A percentile compares a stretch with the other conserved stretches of the same genome.
Evolutionary conservation across 2,329 filamentous ascomycete species (phyloP).

Genomic region (Exophiala sp.): DNA sequence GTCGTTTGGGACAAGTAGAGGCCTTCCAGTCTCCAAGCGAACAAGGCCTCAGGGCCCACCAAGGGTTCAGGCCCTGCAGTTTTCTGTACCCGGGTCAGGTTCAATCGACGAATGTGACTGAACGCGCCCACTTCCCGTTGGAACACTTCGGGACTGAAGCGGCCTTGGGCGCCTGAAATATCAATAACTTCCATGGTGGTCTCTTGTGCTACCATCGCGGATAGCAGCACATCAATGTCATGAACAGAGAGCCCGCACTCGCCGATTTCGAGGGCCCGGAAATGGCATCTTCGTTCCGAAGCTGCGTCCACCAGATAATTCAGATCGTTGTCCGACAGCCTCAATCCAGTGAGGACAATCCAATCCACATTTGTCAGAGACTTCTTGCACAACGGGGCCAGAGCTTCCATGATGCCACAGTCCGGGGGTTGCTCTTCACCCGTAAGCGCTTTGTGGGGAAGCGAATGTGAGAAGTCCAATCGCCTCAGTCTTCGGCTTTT

Average conservation of each 20-base stretch:
- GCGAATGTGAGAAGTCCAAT: slow-evolving; percentile 61
- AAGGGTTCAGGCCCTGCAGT: slow-evolving; percentile 62
- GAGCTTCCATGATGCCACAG: slow-evolving; percentile 66
- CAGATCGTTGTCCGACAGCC: slow-evolving; percentile 67
- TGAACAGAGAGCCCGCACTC: slow-evolving; percentile 55
- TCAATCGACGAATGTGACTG: slow-evolving; percentile 61
- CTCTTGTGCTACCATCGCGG: slow-evolving; percentile 62
- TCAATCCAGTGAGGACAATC: slow-evolving; percentile 66
- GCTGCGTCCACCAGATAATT: slow-evolving; percentile 65
- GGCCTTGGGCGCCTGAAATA: slow-evolving; percentile 64
- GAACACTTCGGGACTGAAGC: slow-evolving; percentile 61
- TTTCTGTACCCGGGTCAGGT: slow-evolving; percentile 62
- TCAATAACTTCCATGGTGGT: slow-evolving; percentile 65
- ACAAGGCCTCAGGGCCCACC: slow-evolving; percentile 62
- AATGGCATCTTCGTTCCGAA: slow-evolving; percentile 60
- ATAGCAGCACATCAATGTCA: slow-evolving; percentile 57
- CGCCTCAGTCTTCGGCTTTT: slow-evolving; percentile 62
- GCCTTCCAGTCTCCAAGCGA: slow-evolving; percentile 65
- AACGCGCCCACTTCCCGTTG: slow-evolving; percentile 66
- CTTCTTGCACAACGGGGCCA: slow-evolving; percentile 65
- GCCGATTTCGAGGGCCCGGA: slow-evolving; percentile 65
- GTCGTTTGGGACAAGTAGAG: slow-evolving; percentile 62
- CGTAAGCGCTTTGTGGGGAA: slow-evolving; percentile 9
- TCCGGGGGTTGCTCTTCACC: slow-evolving; percentile 52
- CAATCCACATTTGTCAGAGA: slow-evolving; percentile 68